These are phyloP conservation scores for Globisporangium barbulae DNA, from an alignment of 352 stramenopile species.

Conservation along the genomic window DNA sequence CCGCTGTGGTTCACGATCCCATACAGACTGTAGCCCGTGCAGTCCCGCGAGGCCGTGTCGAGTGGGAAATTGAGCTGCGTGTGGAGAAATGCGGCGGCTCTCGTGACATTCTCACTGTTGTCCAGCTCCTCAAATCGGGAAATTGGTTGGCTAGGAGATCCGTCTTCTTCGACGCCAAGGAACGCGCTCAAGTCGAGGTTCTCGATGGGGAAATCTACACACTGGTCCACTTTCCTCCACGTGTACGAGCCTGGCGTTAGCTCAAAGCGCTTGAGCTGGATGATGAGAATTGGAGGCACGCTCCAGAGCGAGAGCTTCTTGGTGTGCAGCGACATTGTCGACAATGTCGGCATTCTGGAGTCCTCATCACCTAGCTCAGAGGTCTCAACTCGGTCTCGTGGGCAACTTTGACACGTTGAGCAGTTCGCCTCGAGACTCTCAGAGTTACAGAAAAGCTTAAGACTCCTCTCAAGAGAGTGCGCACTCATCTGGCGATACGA, in stretches of 20 bases:
- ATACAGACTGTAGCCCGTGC: slow-evolving; percentile 90
- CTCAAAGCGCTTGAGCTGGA: slow-evolving; percentile 74
- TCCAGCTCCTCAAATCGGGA: background rate
- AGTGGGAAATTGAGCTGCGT: slow-evolving; percentile 39
- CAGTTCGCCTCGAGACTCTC: slow-evolving; percentile 46
- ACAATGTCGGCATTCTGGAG: background rate
- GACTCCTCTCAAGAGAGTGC: slow-evolving; percentile 33
- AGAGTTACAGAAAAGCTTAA: slow-evolving; percentile 43
- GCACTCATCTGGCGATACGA: slow-evolving; percentile 25
- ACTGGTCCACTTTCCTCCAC: slow-evolving; percentile 79
- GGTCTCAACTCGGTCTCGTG: background rate
- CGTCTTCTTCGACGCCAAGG: slow-evolving; percentile 17
- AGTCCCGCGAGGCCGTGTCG: slow-evolving; percentile 34
- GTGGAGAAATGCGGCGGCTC: slow-evolving; percentile 30
- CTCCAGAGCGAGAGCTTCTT: slow-evolving; percentile 54
- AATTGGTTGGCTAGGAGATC: background rate
- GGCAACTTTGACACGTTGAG: slow-evolving; percentile 25
- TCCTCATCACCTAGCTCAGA: background rate
- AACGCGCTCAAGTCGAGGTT: slow-evolving; percentile 73
- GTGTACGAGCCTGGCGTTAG: slow-evolving; percentile 48
- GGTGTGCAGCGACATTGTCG: slow-evolving; percentile 28
- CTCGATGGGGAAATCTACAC: slow-evolving; percentile 91
- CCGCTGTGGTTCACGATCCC: slow-evolving; percentile 94
- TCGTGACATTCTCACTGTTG: slow-evolving; percentile 16
- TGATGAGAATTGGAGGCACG: slow-evolving; percentile 47